Base-by-base conservation (phyloP, 1,139 yeast genomes). In the Hemisphaericaspora xylanilytica region DNA sequence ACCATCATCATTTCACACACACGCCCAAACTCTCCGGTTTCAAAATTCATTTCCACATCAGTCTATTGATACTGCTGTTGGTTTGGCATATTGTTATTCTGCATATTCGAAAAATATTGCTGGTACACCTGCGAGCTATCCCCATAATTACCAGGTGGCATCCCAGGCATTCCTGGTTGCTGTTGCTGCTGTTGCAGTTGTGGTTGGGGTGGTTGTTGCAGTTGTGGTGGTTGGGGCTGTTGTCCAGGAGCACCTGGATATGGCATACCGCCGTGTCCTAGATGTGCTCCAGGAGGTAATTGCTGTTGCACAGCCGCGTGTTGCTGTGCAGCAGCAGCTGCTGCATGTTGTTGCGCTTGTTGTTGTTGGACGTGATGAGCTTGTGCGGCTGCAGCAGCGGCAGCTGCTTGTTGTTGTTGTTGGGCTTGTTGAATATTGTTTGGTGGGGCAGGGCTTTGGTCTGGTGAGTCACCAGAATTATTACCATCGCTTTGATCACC, bases 61-160 rank as follows among this genome's bases (percentile, higher is more conserved):
- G 21, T 13, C 26, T 54, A 63, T 50, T 63, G 69, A 45, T 58
- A 63, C 42, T 62, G 70, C 46, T 61, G 66, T 44, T 68, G 73
- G 56, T 70, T 70, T 37, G 71, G 75, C 47, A 70, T 60, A 54
- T 67, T 69, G 33, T 70, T 71, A 48, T 70, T 63, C 47, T 73
- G 78, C 61, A 76, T 73, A 52, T 73, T 78, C 49, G 77, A 73
- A 56, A 78, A 80, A 56, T 78, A 79, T 48, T 77, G 81, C 56
- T 78, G 81, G 51, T 77, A 76, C n/a, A 34, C 37, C 27, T 34
- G 37, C 11, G 33, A 31, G 21, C 20, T 27, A 44, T 59, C 63
- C 40, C 52, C 54, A 41, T 56, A 56, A 18, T 50, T 56, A 32
- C 50, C 52, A 11, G 52, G 54, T 31, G 57, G 65, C 49, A 59